phyloP scores from a whole-genome alignment of 164 flowering plant genomes.

The Kalanchoe fedtschenkoi region DNA sequence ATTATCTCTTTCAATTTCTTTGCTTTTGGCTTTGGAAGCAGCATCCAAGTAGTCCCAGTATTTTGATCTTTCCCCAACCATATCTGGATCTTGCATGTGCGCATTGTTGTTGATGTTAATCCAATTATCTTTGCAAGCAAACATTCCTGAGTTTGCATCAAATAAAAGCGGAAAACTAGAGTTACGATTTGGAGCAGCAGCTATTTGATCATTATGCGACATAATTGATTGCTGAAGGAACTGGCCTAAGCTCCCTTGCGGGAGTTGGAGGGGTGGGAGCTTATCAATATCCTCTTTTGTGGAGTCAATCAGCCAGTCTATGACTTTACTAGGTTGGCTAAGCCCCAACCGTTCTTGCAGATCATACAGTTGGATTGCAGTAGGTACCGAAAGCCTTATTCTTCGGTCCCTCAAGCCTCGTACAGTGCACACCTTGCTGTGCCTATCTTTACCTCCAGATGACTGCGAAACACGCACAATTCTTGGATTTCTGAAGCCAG shows the following conservation, averaged over 20 bases:
- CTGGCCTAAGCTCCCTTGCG: slow-evolving; percentile 24
- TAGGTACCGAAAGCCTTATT: slow-evolving; percentile 51
- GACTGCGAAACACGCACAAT: slow-evolving; percentile 35
- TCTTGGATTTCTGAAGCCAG: slow-evolving; percentile 33
- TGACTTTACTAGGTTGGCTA: slow-evolving; percentile 38
- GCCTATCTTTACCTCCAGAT: slow-evolving; percentile 50
- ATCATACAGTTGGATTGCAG: slow-evolving; percentile 61
- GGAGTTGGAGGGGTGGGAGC: slow-evolving; percentile 37
- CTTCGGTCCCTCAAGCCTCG: slow-evolving; percentile 59
- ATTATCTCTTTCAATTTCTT: slow-evolving; percentile 13
- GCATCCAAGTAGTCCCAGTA: slow-evolving; percentile 13
- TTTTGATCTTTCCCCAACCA: slow-evolving; percentile 6
- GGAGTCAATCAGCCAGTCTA: slow-evolving; percentile 38
- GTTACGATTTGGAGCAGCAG: background rate
- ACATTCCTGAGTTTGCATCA: slow-evolving; percentile 9
- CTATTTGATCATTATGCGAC: background rate
- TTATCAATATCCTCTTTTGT: slow-evolving; percentile 33
- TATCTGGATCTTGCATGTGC: background rate
- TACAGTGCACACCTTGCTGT: slow-evolving; percentile 58
- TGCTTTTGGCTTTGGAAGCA: slow-evolving; percentile 12
- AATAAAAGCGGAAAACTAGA: slow-evolving; percentile 11
- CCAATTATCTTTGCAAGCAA: slow-evolving; percentile 2
- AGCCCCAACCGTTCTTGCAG: slow-evolving; percentile 57
- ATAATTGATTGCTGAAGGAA: slow-evolving; percentile 17
- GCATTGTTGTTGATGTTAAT: slow-evolving; percentile 9